These are phyloP conservation scores for Lactuca saligna DNA, from an alignment of 129 eudicot species.

Conservation along the genomic window DNA sequence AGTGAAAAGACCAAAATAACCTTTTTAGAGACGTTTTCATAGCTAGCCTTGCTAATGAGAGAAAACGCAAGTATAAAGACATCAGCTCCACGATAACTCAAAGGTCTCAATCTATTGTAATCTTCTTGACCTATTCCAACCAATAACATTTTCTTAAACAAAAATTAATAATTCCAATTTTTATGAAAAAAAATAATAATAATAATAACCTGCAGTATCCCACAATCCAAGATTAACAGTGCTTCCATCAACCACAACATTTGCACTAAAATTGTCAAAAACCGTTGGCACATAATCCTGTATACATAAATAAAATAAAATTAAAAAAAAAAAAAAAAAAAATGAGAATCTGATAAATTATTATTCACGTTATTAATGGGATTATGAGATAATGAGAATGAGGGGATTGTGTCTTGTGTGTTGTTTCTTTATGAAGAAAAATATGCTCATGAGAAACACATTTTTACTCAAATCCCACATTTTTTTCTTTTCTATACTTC, in stretches of 20 bases:
- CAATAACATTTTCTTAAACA: constrained; percentile 2
- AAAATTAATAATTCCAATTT: constrained; percentile 9
- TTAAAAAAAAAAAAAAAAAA: too few species aligned
- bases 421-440: not conserved
- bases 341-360: too few species aligned
- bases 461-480: constrained; percentile 5
- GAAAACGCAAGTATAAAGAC: constrained; percentile 86
- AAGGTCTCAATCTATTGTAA: constrained; percentile 76
- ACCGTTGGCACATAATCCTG: constrained; percentile 91
- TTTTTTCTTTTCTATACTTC: constrained; percentile 2
- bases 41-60: constrained; percentile 81
- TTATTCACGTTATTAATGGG: not conserved
- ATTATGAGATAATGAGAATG: constrained; percentile 9
- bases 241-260: constrained; percentile 80
- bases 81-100: constrained; percentile 89
- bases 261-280: constrained; percentile 81
- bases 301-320: constrained; percentile 8
- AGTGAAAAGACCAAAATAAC: constrained; percentile 22
- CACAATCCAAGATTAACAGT: constrained; percentile 75
- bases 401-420: not conserved
- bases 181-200: constrained; percentile 1
- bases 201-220: constrained; percentile 81
- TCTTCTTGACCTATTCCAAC: constrained; percentile 71
- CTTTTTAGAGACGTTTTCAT: constrained; percentile 75
- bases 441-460: constrained; percentile 8